These are phyloP conservation scores for Coemansia sp. DNA, from an alignment of 192 early-diverging fungal species.

Conservation along the genomic window DNA sequence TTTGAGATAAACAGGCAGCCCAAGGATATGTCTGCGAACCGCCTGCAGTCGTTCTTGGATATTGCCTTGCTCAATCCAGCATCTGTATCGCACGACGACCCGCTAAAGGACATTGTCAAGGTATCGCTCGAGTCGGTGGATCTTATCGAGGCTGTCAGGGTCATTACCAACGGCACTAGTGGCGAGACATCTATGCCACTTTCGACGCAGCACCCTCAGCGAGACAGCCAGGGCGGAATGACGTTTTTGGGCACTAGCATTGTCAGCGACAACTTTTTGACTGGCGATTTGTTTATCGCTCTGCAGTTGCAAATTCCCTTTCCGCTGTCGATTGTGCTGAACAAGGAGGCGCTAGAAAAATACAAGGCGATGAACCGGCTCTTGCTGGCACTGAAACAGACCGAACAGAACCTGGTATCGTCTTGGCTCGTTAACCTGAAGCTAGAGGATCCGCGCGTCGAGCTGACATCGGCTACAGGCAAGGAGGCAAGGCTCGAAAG, in stretches of 20 bases:
- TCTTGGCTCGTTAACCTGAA: slow-evolving; percentile 68
- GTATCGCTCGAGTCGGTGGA: slow-evolving; percentile 75
- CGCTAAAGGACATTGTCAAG: slow-evolving; percentile 85
- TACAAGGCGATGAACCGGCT: slow-evolving; percentile 93
- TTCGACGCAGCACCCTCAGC: neutral
- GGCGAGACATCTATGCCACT: slow-evolving; percentile 7
- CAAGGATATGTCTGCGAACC: slow-evolving; percentile 64
- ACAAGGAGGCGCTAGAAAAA: slow-evolving; percentile 79
- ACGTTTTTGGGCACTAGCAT: slow-evolving; percentile 27
- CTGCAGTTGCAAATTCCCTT: slow-evolving; percentile 85
- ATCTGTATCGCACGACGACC: slow-evolving; percentile 75
- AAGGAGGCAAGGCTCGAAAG: slow-evolving; percentile 48
- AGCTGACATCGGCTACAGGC: slow-evolving; percentile 27
- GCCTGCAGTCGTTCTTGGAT: slow-evolving; percentile 86
- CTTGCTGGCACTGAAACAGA: slow-evolving; percentile 84
- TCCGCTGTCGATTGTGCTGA: slow-evolving; percentile 88
- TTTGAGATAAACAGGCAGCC: slow-evolving; percentile 53
- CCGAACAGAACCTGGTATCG: slow-evolving; percentile 78
- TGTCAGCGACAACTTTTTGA: slow-evolving; percentile 37
- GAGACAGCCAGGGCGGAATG: neutral
- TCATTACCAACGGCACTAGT: slow-evolving; percentile 16
- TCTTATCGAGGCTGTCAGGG: slow-evolving; percentile 56
- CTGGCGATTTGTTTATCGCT: slow-evolving; percentile 79
- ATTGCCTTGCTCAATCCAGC: slow-evolving; percentile 86
- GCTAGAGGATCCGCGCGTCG: slow-evolving; percentile 35